These are phyloP conservation scores for Helotiales sp. DNA, from an alignment of 2,329 filamentous ascomycete genomes.

Conservation along the genomic window DNA sequence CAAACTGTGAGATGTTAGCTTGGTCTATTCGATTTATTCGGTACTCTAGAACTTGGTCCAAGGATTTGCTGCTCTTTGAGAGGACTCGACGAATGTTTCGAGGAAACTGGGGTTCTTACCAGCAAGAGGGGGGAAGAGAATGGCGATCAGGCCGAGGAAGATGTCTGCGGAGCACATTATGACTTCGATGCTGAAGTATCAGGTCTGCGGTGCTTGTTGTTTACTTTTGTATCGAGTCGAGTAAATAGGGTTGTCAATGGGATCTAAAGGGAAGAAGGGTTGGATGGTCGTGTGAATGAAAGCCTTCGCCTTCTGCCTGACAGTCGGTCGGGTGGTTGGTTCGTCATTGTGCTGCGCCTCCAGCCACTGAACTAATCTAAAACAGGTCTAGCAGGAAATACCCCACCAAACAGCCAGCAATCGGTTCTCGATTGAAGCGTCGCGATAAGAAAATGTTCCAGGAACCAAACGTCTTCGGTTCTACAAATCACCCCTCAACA, in stretches of 20 bases:
- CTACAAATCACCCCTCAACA: constrained; percentile 1
- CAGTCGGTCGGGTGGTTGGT: not conserved
- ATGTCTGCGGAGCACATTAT: constrained; percentile 64
- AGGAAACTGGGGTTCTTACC: constrained; percentile 51
- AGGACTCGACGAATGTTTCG: not conserved
- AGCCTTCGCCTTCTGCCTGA: constrained; percentile 18
- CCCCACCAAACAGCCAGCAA: not conserved
- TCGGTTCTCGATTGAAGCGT: not conserved
- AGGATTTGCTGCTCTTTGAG: not conserved
- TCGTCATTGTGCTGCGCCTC: constrained; percentile 19
- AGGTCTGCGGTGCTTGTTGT: not conserved
- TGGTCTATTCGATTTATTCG: not conserved
- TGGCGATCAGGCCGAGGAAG: constrained; percentile 68
- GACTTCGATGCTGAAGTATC: not conserved
- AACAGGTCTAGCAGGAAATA: not conserved
- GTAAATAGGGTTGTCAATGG: not conserved
- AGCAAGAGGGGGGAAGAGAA: constrained; percentile 68
- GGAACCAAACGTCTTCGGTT: constrained; percentile 18
- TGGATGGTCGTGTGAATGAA: constrained; percentile 15
- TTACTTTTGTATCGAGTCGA: not conserved
- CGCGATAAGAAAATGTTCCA: constrained; percentile 16
- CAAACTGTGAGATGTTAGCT: constrained; percentile 67
- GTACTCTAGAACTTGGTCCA: no score
- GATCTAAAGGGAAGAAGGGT: constrained; percentile 8
- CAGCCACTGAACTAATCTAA: not conserved